Percentiles rank a stretch among this genome's conserved stretches.
Evolutionary conservation across 176 grass and related monocot genomes (phyloP).

Genomic region (Thalia dealbata): DNA sequence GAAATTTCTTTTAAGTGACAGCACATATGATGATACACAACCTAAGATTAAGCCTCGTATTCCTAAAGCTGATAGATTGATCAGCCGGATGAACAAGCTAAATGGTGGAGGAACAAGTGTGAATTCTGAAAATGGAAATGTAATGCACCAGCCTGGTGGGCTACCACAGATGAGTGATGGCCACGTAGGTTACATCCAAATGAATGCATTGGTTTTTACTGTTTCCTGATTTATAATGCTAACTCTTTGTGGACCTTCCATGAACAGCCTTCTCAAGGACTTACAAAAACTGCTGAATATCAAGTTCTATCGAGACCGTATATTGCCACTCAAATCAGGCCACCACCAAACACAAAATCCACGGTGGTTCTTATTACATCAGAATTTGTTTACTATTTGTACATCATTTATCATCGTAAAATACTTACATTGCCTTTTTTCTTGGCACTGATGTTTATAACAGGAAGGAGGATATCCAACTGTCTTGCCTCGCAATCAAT

Average conservation of each 20-base stretch:
- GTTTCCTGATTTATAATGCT: background rate
- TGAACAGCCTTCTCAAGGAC: background rate
- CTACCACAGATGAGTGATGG: slow-evolving; percentile 27
- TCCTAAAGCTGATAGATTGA: slow-evolving; percentile 59
- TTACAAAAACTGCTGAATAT: slow-evolving; percentile 12
- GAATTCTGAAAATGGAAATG: slow-evolving; percentile 42
- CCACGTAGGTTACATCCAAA: slow-evolving; percentile 33
- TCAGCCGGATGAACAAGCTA: slow-evolving; percentile 37
- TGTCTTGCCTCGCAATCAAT: slow-evolving; percentile 31
- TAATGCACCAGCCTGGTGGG: slow-evolving; percentile 16
- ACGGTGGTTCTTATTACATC: background rate
- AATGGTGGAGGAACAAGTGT: slow-evolving; percentile 30
- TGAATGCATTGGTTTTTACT: slow-evolving; percentile 9
- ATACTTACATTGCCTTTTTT: slow-evolving; percentile 26
- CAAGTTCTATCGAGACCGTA: slow-evolving; percentile 19
- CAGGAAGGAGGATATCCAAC: slow-evolving; percentile 47
- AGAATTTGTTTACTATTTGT: background rate
- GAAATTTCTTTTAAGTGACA: slow-evolving; percentile 76
- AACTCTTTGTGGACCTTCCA: background rate
- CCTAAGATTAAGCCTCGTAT: slow-evolving; percentile 71
- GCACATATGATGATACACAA: slow-evolving; percentile 90
- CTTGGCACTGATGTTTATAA: slow-evolving; percentile 10
- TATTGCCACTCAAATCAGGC: slow-evolving; percentile 14
- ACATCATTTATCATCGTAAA: background rate
- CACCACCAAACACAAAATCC: background rate